Percentiles rank a stretch among this genome's conserved stretches.
These are phyloP conservation scores for Piper betle DNA, from an alignment of 164 flowering plant species.

Conservation along the genomic window DNA sequence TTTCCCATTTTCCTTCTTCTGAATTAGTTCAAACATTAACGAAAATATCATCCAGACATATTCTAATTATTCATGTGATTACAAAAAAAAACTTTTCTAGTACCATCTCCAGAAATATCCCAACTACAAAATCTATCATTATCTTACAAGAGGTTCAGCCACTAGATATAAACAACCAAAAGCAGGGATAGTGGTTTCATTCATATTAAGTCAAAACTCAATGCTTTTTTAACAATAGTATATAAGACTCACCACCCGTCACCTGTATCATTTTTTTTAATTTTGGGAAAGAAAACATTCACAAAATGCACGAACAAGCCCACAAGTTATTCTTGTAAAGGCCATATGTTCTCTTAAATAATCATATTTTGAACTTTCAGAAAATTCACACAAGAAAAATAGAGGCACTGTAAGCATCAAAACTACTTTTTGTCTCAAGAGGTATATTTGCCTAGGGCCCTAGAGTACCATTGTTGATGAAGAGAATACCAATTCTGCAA, in stretches of 20 bases:
- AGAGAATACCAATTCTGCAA: too few relatives aligned
- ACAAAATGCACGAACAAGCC: not conserved
- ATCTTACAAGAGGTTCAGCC: not conserved
- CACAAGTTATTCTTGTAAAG: not conserved
- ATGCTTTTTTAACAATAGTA: too few relatives aligned
- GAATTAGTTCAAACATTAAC: not conserved
- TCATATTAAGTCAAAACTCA: too few relatives aligned
- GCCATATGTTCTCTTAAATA: not conserved
- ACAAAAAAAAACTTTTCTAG: not conserved
- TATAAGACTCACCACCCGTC: too few relatives aligned
- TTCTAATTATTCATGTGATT: not conserved
- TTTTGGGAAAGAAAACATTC: not conserved
- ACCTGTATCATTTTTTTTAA: too few relatives aligned
- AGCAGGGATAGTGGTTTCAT: not conserved
- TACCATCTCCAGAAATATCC: not conserved
- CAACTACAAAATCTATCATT: not conserved
- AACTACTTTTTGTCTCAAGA: too few relatives aligned
- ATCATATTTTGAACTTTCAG: too few relatives aligned
- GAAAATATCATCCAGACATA: not conserved
- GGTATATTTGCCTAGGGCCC: too few relatives aligned
- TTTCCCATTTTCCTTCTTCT: conserved; percentile 41
- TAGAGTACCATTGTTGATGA: too few relatives aligned
- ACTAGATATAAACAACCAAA: not conserved
- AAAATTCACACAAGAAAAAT: conserved; percentile 12
- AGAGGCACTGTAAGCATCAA: not conserved